phyloP scores from a whole-genome alignment of 2,329 filamentous ascomycete genomes.

The Sarocladiaceae sp. region DNA sequence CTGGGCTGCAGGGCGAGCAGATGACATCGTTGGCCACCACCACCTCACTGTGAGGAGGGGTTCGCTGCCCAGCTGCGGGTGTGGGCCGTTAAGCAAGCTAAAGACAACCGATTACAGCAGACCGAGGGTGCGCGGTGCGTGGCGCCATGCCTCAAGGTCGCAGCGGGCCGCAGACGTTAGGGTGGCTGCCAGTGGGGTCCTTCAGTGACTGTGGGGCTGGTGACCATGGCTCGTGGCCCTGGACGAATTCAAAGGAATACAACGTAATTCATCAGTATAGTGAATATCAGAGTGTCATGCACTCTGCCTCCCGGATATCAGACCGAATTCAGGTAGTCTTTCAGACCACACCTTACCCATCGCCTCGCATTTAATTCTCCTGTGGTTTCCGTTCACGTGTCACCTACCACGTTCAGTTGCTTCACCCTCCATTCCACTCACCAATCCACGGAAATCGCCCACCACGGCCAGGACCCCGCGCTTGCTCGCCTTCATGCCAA shows the following conservation, averaged over 20 bases:
- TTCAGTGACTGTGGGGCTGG: background rate
- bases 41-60: background rate
- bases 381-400: background rate
- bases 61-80: background rate
- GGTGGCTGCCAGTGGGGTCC: background rate
- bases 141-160: constrained; percentile 1
- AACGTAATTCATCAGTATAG: background rate
- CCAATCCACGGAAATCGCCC: background rate
- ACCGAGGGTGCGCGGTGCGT: too few species aligned
- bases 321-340: too few species aligned
- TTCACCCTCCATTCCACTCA: background rate
- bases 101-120: too few species aligned
- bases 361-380: too few species aligned
- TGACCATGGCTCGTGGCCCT: background rate
- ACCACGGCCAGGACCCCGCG: background rate
- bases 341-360: too few species aligned
- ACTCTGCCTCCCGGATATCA: too few species aligned
- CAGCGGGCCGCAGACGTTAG: constrained; percentile 6
- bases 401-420: background rate
- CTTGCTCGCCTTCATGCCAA: background rate
- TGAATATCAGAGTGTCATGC: too few species aligned
- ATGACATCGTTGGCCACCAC: constrained; percentile 8
- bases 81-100: background rate
- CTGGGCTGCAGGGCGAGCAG: background rate
- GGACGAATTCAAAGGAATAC: background rate